Evolutionary conservation across 2,329 filamentous ascomycete species (phyloP).

Genomic region (Aspergillus sp.): DNA sequence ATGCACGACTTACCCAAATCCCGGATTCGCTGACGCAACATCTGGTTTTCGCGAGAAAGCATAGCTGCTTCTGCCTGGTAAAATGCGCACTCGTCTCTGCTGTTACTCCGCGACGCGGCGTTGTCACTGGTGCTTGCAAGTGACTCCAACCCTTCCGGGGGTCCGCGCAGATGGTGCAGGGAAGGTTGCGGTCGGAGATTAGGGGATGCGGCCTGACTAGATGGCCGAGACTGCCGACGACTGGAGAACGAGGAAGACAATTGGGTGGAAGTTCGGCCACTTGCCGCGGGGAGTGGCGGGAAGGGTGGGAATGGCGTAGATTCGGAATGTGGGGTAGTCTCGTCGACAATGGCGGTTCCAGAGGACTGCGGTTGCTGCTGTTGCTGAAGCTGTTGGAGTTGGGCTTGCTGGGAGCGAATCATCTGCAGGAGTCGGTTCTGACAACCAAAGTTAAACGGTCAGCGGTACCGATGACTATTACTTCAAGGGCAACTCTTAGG

Average conservation of each 20-base stretch:
- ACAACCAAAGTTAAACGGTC: slow-evolving; percentile 1
- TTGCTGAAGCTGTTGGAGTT: slow-evolving; percentile 36
- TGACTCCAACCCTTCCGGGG: slow-evolving; percentile 19
- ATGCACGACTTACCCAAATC: slow-evolving; percentile 34
- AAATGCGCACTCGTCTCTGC: slow-evolving; percentile 41
- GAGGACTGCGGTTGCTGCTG: slow-evolving; percentile 21
- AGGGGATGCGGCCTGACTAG: slow-evolving; percentile 34
- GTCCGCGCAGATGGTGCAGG: slow-evolving; percentile 6
- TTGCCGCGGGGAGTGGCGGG: slow-evolving; percentile 19
- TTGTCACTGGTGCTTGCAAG: slow-evolving; percentile 21
- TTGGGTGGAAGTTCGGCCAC: slow-evolving; percentile 28
- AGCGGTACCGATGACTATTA: slow-evolving; percentile 1
- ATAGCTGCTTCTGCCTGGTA: slow-evolving; percentile 44
- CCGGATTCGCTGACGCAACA: slow-evolving; percentile 41
- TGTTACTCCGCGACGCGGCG: slow-evolving; percentile 24
- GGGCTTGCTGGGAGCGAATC: slow-evolving; percentile 43
- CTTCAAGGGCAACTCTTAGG: not conserved
- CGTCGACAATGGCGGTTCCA: slow-evolving; percentile 34
- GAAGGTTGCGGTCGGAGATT: slow-evolving; percentile 25
- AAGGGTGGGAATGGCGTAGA: slow-evolving; percentile 33
- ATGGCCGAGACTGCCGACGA: slow-evolving; percentile 27
- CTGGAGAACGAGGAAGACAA: slow-evolving; percentile 28
- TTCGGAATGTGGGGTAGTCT: slow-evolving; percentile 35
- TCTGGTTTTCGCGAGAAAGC: slow-evolving; percentile 43
- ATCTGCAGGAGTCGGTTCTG: slow-evolving; percentile 46